Conservation (phyloP, 202 grass and related monocot species). For the Schoenoplectus triqueter region DNA sequence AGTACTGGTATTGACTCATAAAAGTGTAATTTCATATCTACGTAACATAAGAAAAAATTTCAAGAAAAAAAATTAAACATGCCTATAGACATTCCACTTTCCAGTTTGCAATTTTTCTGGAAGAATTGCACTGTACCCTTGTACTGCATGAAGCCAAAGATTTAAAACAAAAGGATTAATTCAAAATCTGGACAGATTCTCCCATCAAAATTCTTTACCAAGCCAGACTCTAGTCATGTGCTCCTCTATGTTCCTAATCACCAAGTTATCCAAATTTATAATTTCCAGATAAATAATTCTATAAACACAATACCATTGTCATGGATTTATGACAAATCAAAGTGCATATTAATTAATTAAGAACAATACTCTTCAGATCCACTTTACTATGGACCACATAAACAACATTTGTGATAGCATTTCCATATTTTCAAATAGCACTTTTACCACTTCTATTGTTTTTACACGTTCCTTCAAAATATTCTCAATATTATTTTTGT, state of each 20-base stretch:
- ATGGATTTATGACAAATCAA: slow-evolving; percentile 1
- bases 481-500: slow-evolving; percentile 15
- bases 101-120: slow-evolving; percentile 89
- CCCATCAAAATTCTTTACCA: not conserved
- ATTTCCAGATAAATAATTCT: slow-evolving; percentile 21
- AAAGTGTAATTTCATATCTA: slow-evolving; percentile 33
- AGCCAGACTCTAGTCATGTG: not conserved
- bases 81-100: slow-evolving; percentile 97
- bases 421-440: slow-evolving; percentile 7
- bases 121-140: slow-evolving; percentile 84
- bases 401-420: not conserved
- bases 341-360: not conserved
- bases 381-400: not conserved
- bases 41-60: not conserved
- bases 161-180: slow-evolving; percentile 13
- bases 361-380: not conserved
- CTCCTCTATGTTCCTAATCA: not conserved
- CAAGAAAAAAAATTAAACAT: slow-evolving; percentile 30
- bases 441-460: not conserved
- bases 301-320: not conserved
- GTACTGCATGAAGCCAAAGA: slow-evolving; percentile 49
- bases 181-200: slow-evolving; percentile 8
- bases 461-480: not conserved
- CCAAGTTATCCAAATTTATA: not conserved
- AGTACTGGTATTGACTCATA: slow-evolving; percentile 14